These are phyloP conservation scores for Rhodamnia argentea DNA, from an alignment of 345 rosid species.

Conservation along the genomic window DNA sequence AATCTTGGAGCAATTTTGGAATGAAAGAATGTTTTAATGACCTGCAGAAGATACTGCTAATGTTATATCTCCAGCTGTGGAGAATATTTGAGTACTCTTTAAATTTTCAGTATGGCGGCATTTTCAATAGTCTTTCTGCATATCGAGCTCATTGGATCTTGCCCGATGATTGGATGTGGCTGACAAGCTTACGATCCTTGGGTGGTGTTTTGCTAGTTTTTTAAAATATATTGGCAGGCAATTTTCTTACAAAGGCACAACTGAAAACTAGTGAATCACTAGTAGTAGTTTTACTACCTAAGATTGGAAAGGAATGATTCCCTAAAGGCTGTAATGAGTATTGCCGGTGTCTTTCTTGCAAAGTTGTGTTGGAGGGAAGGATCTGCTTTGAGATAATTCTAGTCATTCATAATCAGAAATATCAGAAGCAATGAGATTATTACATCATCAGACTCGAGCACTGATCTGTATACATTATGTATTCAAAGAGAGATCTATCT, in stretches of 20 bases:
- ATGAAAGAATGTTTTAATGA: neutral
- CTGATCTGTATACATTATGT: neutral
- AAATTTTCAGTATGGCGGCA: neutral
- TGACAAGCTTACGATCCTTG: too few relatives aligned
- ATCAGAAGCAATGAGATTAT: neutral
- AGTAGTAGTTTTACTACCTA: neutral
- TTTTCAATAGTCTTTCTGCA: neutral
- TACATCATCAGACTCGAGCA: neutral
- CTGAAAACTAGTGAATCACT: neutral
- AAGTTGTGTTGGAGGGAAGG: neutral
- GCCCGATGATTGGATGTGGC: too few relatives aligned
- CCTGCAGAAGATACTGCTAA: neutral
- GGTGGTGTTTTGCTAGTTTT: too few relatives aligned
- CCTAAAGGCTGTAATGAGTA: neutral
- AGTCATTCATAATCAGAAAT: neutral
- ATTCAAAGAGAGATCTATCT: neutral
- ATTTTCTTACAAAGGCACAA: neutral
- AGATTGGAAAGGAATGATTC: neutral
- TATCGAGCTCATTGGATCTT: neutral
- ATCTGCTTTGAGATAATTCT: neutral
- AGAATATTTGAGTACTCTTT: neutral
- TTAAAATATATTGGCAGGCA: neutral
- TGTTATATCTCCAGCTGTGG: neutral
- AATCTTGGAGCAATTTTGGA: neutral
- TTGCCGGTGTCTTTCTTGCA: neutral